Percentiles rank a stretch among this genome's conserved stretches.
Evolutionary conservation across 495 filamentous ascomycete species (phyloP).

Genomic region (Tuber melanosporum): DNA sequence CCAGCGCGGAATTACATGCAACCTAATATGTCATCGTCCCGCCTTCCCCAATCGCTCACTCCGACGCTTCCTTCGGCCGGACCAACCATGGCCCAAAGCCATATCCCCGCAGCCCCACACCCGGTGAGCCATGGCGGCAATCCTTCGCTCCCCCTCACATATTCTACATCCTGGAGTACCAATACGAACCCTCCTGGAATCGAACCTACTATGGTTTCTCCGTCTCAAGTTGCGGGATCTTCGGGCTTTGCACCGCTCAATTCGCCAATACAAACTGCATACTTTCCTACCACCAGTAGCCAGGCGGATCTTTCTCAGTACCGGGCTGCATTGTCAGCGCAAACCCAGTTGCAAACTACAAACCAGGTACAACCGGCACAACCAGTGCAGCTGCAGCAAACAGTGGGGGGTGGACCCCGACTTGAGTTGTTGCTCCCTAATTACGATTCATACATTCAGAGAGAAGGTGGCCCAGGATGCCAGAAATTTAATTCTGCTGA

Average conservation of each 20-base stretch:
- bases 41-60: slow-evolving; percentile 10
- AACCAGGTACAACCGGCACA: slow-evolving; percentile 4
- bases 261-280: not conserved
- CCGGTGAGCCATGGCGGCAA: not conserved
- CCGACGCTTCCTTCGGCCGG: slow-evolving; percentile 19
- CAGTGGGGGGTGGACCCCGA: not conserved
- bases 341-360: not conserved
- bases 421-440: slow-evolving; percentile 18
- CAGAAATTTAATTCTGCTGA: slow-evolving; percentile 31
- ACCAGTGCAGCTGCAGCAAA: slow-evolving; percentile 9
- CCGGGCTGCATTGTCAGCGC: not conserved
- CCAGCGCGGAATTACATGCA: slow-evolving; percentile 11
- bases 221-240: not conserved
- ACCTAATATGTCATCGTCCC: slow-evolving; percentile 15
- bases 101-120: not conserved
- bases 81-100: not conserved
- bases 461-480: slow-evolving; percentile 25
- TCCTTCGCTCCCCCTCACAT: not conserved
- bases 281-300: not conserved
- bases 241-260: not conserved
- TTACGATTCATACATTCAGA: slow-evolving; percentile 31
- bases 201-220: not conserved
- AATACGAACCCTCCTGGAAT: not conserved
- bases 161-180: not conserved
- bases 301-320: slow-evolving; percentile 2